These are phyloP conservation scores for Vitis rotundifolia DNA, from an alignment of 164 flowering plant species.

Conservation along the genomic window DNA sequence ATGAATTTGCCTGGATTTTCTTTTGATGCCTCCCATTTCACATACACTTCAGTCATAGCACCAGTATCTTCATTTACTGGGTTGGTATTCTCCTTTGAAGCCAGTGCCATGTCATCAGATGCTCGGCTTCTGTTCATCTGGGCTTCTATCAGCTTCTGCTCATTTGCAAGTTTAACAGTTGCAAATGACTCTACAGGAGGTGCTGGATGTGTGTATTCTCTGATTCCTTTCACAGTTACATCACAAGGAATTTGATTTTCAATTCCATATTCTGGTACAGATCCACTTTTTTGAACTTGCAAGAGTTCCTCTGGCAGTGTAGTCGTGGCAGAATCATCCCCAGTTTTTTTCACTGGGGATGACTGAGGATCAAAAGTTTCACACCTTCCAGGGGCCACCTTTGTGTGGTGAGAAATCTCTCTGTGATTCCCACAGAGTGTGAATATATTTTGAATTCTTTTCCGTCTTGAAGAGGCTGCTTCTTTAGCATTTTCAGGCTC, in stretches of 20 bases:
- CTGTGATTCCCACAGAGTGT: conserved; percentile 91
- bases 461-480: conserved; percentile 48
- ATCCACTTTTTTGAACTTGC: conserved; percentile 5
- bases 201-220: no score
- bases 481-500: conserved; percentile 33
- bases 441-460: conserved; percentile 83
- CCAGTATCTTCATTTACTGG: conserved; percentile 26
- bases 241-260: no score
- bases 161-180: conserved; percentile 18
- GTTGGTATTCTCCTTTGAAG: conserved; percentile 46
- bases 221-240: background rate
- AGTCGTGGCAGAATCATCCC: conserved; percentile 21
- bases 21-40: conserved; percentile 80
- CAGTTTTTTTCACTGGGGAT: conserved; percentile 9
- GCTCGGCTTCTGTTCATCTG: conserved; percentile 9
- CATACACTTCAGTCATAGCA: conserved; percentile 47
- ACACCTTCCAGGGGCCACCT: conserved; percentile 20
- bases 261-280: conserved; percentile 12
- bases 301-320: conserved; percentile 20
- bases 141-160: conserved; percentile 16
- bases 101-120: conserved; percentile 7
- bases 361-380: conserved; percentile 26
- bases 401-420: conserved; percentile 62
- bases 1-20: conserved; percentile 66
- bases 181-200: no score